phyloP scores from a whole-genome alignment of 2,329 filamentous ascomycete genomes.

The Amauroascus verrucosus region DNA sequence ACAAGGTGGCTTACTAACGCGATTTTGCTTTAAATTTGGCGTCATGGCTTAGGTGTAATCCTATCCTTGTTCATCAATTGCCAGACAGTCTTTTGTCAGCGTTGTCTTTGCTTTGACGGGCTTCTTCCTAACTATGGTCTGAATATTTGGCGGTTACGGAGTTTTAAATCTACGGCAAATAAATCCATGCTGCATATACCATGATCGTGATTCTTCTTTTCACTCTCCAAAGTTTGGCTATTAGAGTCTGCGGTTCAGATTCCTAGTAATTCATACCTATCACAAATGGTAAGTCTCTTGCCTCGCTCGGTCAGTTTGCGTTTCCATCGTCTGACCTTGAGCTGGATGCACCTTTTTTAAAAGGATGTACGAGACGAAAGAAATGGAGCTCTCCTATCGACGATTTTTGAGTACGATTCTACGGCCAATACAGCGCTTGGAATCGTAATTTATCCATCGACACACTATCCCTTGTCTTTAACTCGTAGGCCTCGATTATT shows the following conservation, averaged over 20 bases:
- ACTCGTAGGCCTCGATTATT: too few species aligned
- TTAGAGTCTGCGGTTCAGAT: too few species aligned
- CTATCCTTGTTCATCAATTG: not conserved
- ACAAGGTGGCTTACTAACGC: conserved; percentile 45
- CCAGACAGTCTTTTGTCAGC: not conserved
- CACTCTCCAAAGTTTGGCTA: too few species aligned
- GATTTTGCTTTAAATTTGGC: conserved; percentile 16
- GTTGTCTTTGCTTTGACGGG: not conserved
- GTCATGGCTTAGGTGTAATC: conserved; percentile 7
- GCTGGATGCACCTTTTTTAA: conserved; percentile 29
- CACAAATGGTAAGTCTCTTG: conserved; percentile 33
- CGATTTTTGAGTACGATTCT: conserved; percentile 44
- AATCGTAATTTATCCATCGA: conserved; percentile 40
- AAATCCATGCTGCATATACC: not conserved
- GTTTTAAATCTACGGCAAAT: not conserved
- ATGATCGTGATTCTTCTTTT: not conserved
- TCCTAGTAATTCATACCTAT: too few species aligned
- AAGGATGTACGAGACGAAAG: conserved; percentile 40
- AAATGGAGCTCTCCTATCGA: conserved; percentile 26
- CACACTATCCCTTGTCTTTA: conserved; percentile 24
- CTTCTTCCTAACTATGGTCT: not conserved
- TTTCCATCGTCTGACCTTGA: conserved; percentile 29
- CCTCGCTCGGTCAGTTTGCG: conserved; percentile 40
- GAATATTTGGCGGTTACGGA: conserved; percentile 4
- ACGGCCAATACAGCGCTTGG: conserved; percentile 27